Evolutionary conservation across 306 rosid genomes (phyloP).

Genomic region (Vigna nakashimae): DNA sequence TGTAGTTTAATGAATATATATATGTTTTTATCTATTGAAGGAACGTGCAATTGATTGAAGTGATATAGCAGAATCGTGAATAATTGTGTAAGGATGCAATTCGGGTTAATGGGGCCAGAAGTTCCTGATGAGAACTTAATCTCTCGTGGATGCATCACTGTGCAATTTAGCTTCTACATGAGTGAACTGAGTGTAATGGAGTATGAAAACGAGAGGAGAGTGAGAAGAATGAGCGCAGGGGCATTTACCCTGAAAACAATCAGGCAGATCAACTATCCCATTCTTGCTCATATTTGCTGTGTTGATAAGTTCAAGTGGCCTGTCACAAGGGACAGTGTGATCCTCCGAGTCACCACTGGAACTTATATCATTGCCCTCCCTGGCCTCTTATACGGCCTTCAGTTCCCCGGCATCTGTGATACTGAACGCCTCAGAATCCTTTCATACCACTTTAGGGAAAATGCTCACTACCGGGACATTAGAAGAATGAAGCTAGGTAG

Average conservation of each 20-base stretch:
- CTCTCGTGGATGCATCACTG: conserved; percentile 5
- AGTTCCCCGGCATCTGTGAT: neutral
- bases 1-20: neutral
- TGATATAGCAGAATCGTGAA: neutral
- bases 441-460: neutral
- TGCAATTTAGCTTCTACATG: neutral
- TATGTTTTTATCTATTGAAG: neutral
- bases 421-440: neutral
- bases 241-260: neutral
- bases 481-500: neutral
- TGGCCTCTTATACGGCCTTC: conserved; percentile 46
- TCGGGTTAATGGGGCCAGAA: neutral
- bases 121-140: neutral
- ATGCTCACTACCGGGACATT: conserved; percentile 28
- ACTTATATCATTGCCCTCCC: conserved; percentile 40
- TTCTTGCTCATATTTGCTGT: conserved; percentile 31
- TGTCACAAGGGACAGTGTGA: conserved; percentile 29
- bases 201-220: neutral
- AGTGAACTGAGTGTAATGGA: conserved; percentile 13
- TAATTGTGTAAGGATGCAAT: neutral
- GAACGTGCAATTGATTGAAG: neutral
- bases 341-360: conserved; percentile 3
- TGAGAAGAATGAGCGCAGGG: conserved; percentile 2
- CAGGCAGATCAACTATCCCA: neutral
- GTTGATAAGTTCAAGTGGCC: conserved; percentile 40